Evolutionary conservation across 441 rosid species (phyloP), one percentile per base, ranked within the genome.

Genomic region (Capsella rubella): DNA sequence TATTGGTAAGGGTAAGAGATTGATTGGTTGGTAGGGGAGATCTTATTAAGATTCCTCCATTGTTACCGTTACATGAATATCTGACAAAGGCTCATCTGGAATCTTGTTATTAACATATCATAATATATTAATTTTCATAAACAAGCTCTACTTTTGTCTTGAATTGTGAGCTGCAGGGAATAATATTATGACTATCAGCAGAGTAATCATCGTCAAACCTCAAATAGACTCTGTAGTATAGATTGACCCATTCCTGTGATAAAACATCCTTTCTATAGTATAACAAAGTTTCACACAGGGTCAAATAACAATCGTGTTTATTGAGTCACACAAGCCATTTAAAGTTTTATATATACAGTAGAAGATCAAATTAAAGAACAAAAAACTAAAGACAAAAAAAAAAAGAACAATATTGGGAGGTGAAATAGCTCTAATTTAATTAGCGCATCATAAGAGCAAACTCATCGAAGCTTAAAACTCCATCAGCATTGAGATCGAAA

Each of bases 401-500:
- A 8, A 35, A 35, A 28, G 29, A 1, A 37, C 13, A 46, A 46
- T 7, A 46, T 15, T 15, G 51, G 51, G 51, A 46, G 18, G 51
- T 15, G 43, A 11, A 2, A 39, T 39, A 39, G 34, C 12, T 29
- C 5, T 34, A 8, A 34, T 34, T 21, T 21, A 21, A 7, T 28
- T 67, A 78, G 18, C 68, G 61, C 92, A 90, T 88, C 90, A 86
- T 88, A 45, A 83, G 43, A 28, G 83, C 73, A 62, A 88, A 90
- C 71, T 88, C 96, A 46, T 83, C 83, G 66, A 90, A 90, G 81
- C 84, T 82, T 37, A 90, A 82, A 28, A 84, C 85, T 0, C 90
- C 89, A 47, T 90, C 90, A 12, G 83, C 83, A 18, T 88, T 80
- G 11, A 88, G 82, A 75, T 88, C 93, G 65, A 85, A 84, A 60